Base-by-base conservation (phyloP, 176 grass and related monocot species). In the Aegilops bicornis region DNA sequence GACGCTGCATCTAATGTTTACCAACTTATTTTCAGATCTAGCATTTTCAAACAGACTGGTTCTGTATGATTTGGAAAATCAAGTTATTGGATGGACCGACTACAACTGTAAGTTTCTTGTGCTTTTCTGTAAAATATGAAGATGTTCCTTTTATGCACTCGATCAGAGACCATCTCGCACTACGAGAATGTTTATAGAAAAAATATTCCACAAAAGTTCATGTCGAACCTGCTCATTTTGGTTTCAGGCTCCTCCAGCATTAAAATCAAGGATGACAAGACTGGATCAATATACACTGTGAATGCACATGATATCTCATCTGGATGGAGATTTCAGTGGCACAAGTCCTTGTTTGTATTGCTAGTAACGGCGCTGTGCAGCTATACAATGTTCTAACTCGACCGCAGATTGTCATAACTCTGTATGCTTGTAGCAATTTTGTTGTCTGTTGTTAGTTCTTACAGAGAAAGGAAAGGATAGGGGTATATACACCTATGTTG, bases 241-340 rank as follows among this genome's bases (percentile, higher is more conserved):
- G 64, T 89, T 87, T 47, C 85, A 98, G 97, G 97, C 32, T 98
- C 97, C 77, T 98, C 97, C 8, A 98, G 90, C 89, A 96, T 98
- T 77, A 91, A 96, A 81, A 84, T 98, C 24, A 66, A 88, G 88
- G 97, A 98, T 81, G 94, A 94, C 60, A 89, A 67, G 42, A 92
- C 86, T 11, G 89, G 89, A 47, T 86, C 68, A 52, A 64, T 69
- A 23, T 98, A 93, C 30, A 85, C 82, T 4, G 85, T 98, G 3
- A 45, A 91, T 27, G 86, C 87, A 29, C 85, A 94, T 43, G 76
- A 92, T 66, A 76, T 98, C 77, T 95, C 92, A 8, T 86, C 83
- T 3, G 94, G 86, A 17, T 86, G 88, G 84, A 90, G 87, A 87
- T 91, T 91, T 62, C 73, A 89, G 37, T 89, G 73, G 79, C 78